These are phyloP conservation scores for Vitis rotundifolia DNA, from an alignment of 164 flowering plant species.

Conservation along the genomic window DNA sequence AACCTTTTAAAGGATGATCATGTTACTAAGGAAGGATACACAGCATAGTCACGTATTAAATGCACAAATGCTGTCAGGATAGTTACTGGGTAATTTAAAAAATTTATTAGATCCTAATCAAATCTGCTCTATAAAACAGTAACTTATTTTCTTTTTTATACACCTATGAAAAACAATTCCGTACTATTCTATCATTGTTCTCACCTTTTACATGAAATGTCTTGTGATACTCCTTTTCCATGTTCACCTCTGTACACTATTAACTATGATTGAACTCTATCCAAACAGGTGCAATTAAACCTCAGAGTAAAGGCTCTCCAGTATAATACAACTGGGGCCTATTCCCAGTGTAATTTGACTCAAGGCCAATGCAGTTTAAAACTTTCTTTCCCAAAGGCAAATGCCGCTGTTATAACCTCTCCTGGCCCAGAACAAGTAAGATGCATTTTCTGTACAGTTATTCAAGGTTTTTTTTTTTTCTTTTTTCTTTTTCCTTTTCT, in stretches of 20 bases:
- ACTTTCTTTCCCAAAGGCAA: conserved; percentile 38
- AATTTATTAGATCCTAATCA: not conserved
- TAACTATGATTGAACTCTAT: not conserved
- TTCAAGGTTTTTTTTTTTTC: not conserved
- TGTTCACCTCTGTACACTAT: not conserved
- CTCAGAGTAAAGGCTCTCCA: conserved; percentile 27
- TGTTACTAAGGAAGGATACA: not conserved
- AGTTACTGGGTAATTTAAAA: not conserved
- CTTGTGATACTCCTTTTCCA: not conserved
- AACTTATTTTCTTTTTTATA: too few species aligned
- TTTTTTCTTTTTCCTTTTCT: too few species aligned
- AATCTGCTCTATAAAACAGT: not conserved
- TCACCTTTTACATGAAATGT: too few species aligned
- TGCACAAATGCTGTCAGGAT: not conserved
- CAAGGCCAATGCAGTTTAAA: conserved; percentile 31
- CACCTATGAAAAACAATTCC: too few species aligned
- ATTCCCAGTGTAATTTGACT: conserved; percentile 39
- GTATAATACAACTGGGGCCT: conserved; percentile 48
- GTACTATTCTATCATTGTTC: too few species aligned
- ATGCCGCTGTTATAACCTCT: conserved; percentile 48
- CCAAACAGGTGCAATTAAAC: conserved; percentile 48
- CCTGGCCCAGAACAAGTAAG: conserved; percentile 39
- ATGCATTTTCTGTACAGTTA: not conserved
- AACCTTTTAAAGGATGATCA: not conserved
- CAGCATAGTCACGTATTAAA: not conserved